Percentiles rank a stretch among this genome's conserved stretches.
phyloP scores from a whole-genome alignment of 139 green algal species.

The Chlorella sp. region DNA sequence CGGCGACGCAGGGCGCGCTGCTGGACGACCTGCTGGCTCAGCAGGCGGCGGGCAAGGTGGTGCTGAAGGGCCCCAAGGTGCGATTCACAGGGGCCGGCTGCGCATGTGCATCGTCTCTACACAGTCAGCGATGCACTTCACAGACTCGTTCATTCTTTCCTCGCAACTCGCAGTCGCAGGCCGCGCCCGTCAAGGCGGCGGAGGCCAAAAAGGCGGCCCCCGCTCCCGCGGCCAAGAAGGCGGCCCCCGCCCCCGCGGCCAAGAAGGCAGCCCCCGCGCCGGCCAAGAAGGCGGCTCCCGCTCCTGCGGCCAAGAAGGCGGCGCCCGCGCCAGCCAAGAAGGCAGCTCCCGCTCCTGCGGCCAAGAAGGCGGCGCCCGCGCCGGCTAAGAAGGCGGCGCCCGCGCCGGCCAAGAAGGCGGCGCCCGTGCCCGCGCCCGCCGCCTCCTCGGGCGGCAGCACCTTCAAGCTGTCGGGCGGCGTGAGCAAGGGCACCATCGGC shows the following conservation, averaged over 20 bases:
- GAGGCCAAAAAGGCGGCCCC: slow-evolving; percentile 5
- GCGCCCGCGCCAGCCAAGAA: not conserved
- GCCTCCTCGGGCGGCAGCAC: not conserved
- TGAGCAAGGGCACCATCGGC: slow-evolving; percentile 11
- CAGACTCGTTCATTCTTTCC: too few relatives aligned
- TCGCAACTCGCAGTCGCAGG: not conserved
- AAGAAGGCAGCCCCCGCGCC: slow-evolving; percentile 17
- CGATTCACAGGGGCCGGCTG: too few relatives aligned
- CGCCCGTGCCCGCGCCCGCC: not conserved
- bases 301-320: slow-evolving; percentile 6
- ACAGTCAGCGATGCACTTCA: not conserved
- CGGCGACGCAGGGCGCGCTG: not conserved
- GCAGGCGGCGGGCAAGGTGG: not conserved
- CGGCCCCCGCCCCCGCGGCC: not conserved
- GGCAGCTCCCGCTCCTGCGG: not conserved
- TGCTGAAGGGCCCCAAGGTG: slow-evolving; percentile 4
- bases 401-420: not conserved
- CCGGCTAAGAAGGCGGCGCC: slow-evolving; percentile 1
- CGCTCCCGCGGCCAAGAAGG: slow-evolving; percentile 11
- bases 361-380: slow-evolving; percentile 9
- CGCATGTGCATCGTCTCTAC: not conserved
- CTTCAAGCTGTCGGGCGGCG: slow-evolving; percentile 20
- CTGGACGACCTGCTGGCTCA: slow-evolving; percentile 16
- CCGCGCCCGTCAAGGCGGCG: not conserved
- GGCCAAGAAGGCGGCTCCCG: not conserved